These are phyloP conservation scores for Ampelomyces quisqualis DNA, from an alignment of 2,329 filamentous ascomycete genomes.

Conservation along the genomic window DNA sequence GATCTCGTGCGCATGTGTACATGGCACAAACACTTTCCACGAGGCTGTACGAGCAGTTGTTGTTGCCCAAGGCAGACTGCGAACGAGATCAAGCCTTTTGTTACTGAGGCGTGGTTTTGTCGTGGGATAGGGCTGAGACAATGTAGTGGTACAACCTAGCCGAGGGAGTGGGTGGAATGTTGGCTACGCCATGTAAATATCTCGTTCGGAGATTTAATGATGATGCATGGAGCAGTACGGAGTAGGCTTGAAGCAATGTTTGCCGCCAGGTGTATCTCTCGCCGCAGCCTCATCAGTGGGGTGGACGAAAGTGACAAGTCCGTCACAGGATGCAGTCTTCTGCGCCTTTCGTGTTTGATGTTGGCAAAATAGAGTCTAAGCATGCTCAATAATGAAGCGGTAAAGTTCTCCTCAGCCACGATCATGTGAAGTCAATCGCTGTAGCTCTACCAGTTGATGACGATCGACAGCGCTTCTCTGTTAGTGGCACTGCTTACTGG, in stretches of 20 bases:
- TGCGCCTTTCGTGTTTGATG: not conserved
- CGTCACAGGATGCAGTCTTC: not conserved
- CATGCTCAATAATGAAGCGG: not conserved
- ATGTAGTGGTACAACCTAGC: not conserved
- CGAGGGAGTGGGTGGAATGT: not conserved
- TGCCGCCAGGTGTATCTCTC: not conserved
- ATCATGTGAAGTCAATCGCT: not conserved
- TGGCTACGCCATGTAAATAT: not conserved
- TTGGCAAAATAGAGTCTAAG: no score
- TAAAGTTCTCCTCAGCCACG: not conserved
- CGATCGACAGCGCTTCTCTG: not conserved
- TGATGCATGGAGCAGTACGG: not conserved
- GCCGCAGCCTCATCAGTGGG: constrained; percentile 4
- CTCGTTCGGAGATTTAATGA: not conserved
- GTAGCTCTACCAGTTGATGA: not conserved
- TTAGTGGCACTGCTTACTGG: not conserved
- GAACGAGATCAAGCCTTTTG: not conserved
- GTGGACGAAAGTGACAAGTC: not conserved
- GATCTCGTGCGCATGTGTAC: no score
- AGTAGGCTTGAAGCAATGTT: not conserved
- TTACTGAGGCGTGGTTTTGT: not conserved
- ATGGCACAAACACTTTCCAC: no score
- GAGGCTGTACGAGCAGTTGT: not conserved
- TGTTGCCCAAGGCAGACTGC: constrained; percentile 3
- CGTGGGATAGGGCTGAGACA: constrained; percentile 3